phyloP scores from a whole-genome alignment of 148 eudicot species.

The Diospyros kaki region DNA sequence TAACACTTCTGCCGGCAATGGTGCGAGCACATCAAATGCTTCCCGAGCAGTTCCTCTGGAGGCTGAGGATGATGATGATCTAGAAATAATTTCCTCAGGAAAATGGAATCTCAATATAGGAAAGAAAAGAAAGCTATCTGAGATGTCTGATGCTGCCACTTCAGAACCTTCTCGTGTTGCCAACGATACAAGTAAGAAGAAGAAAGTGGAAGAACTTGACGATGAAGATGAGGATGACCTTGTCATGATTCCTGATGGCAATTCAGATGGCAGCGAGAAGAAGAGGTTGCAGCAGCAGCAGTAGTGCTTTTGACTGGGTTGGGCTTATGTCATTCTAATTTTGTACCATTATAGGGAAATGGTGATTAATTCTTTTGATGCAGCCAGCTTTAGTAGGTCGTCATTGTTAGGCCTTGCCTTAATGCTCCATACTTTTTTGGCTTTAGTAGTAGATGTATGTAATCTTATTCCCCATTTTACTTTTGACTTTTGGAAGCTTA shows the following conservation, averaged over 20 bases:
- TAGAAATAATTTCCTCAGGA: conserved; percentile 21
- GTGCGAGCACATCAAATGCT: conserved; percentile 46
- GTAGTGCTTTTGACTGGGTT: not conserved
- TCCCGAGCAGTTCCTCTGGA: conserved; percentile 27
- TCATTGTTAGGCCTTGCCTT: not conserved
- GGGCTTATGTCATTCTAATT: conserved; percentile 14
- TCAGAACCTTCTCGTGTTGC: conserved; percentile 15
- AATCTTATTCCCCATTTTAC: conserved; percentile 8
- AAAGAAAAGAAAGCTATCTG: conserved; percentile 72
- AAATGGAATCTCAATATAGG: conserved; percentile 14
- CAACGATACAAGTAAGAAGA: conserved; percentile 24
- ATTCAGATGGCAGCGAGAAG: conserved; percentile 43
- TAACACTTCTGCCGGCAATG: conserved; percentile 38
- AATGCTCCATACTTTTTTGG: not conserved
- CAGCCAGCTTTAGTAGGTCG: conserved; percentile 12
- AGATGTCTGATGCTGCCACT: conserved; percentile 24
- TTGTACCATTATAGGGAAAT: conserved; percentile 25
- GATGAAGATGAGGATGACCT: conserved; percentile 46
- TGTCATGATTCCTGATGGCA: conserved; percentile 49
- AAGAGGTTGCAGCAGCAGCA: conserved; percentile 30
- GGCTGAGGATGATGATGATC: conserved; percentile 30
- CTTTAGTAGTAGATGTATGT: conserved; percentile 14
- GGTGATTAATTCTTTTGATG: conserved; percentile 40
- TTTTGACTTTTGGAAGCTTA: conserved; percentile 5
- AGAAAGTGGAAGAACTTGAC: conserved; percentile 39